Conservation (phyloP, 1,139 yeast genomes). For the Yamadazyma spencermartinsiae region DNA sequence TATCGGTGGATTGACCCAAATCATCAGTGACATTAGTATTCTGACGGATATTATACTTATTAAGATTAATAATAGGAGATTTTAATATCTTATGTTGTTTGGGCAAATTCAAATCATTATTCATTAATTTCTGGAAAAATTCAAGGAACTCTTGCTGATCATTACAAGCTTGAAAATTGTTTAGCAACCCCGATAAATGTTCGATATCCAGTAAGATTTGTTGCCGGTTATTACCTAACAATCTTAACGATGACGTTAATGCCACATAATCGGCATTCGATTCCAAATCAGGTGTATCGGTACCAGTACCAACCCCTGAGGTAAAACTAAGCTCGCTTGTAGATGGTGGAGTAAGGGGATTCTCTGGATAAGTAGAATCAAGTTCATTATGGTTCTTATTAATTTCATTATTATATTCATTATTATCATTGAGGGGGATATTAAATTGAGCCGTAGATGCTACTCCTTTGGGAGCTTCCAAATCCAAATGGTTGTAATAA, state of each 20-base stretch:
- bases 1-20: conserved; percentile 15
- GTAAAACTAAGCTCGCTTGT: not conserved
- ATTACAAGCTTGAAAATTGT: conserved; percentile 15
- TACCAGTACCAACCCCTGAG: not conserved
- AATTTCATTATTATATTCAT: conserved; percentile 2
- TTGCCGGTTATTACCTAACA: conserved; percentile 25
- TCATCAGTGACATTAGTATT: conserved; percentile 7
- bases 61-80: conserved; percentile 42
- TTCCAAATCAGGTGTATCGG: conserved; percentile 17
- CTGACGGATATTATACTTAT: conserved; percentile 23
- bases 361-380: conserved; percentile 1
- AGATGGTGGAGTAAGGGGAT: not conserved
- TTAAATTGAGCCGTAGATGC: not conserved
- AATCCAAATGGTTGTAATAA: conserved; percentile 16
- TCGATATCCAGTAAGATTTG: conserved; percentile 33
- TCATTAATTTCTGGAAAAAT: conserved; percentile 31
- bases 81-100: conserved; percentile 34
- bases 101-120: conserved; percentile 36
- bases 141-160: conserved; percentile 27
- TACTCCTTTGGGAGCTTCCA: not conserved
- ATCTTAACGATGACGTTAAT: conserved; percentile 35
- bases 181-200: conserved; percentile 29
- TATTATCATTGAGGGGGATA: not conserved
- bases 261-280: conserved; percentile 42
- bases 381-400: conserved; percentile 5